A percentile compares a stretch with the other conserved stretches of the same genome.
Conservation (phyloP, 2,329 filamentous ascomycete species). For the Teratosphaeria zuluensis region DNA sequence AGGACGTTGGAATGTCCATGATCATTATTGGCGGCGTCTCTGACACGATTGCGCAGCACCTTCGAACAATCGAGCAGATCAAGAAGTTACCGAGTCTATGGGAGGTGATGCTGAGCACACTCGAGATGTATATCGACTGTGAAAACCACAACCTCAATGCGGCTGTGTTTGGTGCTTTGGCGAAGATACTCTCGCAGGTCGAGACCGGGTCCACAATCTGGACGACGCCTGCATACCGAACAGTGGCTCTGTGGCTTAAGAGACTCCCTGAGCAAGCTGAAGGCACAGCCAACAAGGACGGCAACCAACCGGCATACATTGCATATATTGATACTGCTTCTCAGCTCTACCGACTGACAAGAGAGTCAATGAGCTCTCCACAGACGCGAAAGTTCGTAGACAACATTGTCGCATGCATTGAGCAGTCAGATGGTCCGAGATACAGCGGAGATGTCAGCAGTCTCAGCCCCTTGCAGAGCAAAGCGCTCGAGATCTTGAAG, state of each 20-base stretch:
- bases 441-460: slow-evolving; percentile 66
- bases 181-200: slow-evolving; percentile 29
- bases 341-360: slow-evolving; percentile 69
- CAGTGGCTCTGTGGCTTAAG: slow-evolving; percentile 23
- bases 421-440: slow-evolving; percentile 55
- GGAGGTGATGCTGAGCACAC: slow-evolving; percentile 61
- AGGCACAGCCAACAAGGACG: slow-evolving; percentile 7
- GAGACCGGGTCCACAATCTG: slow-evolving; percentile 11
- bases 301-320: slow-evolving; percentile 70
- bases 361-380: slow-evolving; percentile 51
- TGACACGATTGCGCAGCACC: slow-evolving; percentile 63
- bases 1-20: slow-evolving; percentile 52
- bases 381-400: slow-evolving; percentile 58
- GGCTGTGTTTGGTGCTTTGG: slow-evolving; percentile 33
- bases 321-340: slow-evolving; percentile 71
- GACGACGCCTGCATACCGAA: slow-evolving; percentile 19
- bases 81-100: slow-evolving; percentile 62
- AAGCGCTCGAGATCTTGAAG: slow-evolving; percentile 58
- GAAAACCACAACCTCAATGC: slow-evolving; percentile 32
- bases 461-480: slow-evolving; percentile 61
- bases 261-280: slow-evolving; percentile 14
- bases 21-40: slow-evolving; percentile 65
- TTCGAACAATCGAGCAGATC: slow-evolving; percentile 60
- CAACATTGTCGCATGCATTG: slow-evolving; percentile 61
- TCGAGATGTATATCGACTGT: slow-evolving; percentile 43